A percentile compares a stretch with the other conserved stretches of the same genome.
Conservation (phyloP, 345 rosid species). For the Nasturtium officinale region DNA sequence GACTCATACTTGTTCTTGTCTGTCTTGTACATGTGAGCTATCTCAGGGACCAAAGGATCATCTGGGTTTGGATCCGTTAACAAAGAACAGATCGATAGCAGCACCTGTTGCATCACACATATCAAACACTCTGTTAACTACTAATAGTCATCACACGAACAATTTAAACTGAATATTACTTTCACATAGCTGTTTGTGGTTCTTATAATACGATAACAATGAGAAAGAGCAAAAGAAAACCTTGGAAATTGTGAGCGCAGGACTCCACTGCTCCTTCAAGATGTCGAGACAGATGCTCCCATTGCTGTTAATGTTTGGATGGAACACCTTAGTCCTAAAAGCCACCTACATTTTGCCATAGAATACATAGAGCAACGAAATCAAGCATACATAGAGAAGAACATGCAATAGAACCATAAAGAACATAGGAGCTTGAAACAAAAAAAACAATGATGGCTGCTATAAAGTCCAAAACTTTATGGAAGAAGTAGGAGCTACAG, state of each 20-base stretch:
- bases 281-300: constrained; percentile 46
- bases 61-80: constrained; percentile 97
- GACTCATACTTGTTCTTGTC: constrained; percentile 93
- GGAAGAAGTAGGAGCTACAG: neutral
- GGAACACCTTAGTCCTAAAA: constrained; percentile 44
- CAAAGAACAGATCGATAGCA: constrained; percentile 92
- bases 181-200: neutral
- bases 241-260: constrained; percentile 69
- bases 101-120: constrained; percentile 53
- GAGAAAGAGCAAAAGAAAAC: constrained; percentile 43
- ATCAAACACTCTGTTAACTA: neutral
- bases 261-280: constrained; percentile 45
- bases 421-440: neutral
- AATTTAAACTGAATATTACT: neutral
- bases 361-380: neutral
- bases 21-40: constrained; percentile 97
- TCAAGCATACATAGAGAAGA: neutral
- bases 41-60: constrained; percentile 95
- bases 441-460: neutral
- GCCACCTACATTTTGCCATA: constrained; percentile 39
- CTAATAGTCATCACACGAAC: neutral
- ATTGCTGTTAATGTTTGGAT: constrained; percentile 43
- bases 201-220: neutral
- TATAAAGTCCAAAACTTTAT: neutral
- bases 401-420: neutral